Evolutionary conservation across 495 filamentous ascomycete genomes (phyloP).

Genomic region (Hypoxylon perforatum): DNA sequence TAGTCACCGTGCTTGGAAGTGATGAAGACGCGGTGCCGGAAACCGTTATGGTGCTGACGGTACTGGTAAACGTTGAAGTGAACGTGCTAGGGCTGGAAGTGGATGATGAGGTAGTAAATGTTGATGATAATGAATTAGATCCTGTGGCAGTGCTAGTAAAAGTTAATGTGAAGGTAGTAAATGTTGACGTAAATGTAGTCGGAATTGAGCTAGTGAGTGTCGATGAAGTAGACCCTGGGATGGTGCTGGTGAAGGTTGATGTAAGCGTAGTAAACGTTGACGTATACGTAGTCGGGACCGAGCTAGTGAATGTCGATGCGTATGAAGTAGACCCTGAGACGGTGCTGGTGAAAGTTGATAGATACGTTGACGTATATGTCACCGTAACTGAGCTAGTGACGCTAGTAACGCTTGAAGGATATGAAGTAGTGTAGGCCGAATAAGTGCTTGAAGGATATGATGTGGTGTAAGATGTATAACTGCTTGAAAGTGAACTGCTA

Average conservation of each 20-base stretch:
- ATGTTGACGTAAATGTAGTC: slow-evolving; percentile 20
- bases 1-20: not conserved
- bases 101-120: not conserved
- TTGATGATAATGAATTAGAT: slow-evolving; percentile 1
- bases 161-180: no score
- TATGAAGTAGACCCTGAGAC: not conserved
- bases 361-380: no score
- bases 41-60: not conserved
- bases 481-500: not conserved
- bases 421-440: not conserved
- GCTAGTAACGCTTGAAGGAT: slow-evolving; percentile 5
- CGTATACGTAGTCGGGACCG: not conserved
- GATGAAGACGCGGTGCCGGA: slow-evolving; percentile 6
- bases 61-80: not conserved
- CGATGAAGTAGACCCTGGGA: not conserved
- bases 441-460: slow-evolving; percentile 8
- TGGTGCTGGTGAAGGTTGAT: not conserved
- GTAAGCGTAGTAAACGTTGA: no score
- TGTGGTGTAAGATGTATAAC: not conserved
- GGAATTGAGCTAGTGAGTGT: not conserved
- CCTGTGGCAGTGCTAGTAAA: slow-evolving; percentile 7
- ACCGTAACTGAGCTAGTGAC: not conserved
- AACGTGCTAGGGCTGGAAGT: not conserved
- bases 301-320: no score
- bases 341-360: not conserved